phyloP scores from a whole-genome alignment of 768 basidiomycete species.

The Cystofilobasidium ferigula region DNA sequence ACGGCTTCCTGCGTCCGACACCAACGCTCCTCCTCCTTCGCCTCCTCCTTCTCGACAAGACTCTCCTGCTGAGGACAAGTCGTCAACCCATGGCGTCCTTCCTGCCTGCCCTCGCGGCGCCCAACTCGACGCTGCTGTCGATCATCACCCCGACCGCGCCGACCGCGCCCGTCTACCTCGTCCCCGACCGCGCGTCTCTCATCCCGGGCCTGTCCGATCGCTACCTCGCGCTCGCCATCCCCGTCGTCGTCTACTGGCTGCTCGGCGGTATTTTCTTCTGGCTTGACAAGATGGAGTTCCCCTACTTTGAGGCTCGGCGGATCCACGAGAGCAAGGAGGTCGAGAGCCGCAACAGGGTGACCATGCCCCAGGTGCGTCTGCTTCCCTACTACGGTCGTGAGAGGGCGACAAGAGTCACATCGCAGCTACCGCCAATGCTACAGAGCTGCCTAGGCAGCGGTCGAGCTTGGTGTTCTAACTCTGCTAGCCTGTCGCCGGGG shows the following conservation, averaged over 20 bases:
- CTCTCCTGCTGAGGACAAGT: too few species aligned
- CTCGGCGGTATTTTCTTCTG: conserved; percentile 66
- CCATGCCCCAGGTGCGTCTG: conserved; percentile 39
- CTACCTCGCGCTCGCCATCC: conserved; percentile 57
- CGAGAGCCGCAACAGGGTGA: conserved; percentile 59
- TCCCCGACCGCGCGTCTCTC: conserved; percentile 33
- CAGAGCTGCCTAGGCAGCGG: too few species aligned
- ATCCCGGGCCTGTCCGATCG: conserved; percentile 58
- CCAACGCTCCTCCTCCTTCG: too few species aligned
- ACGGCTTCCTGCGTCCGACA: too few species aligned
- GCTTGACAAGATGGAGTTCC: conserved; percentile 57
- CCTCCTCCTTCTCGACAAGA: too few species aligned
- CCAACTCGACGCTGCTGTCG: background rate
- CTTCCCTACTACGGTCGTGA: too few species aligned
- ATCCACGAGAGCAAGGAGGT: conserved; percentile 83
- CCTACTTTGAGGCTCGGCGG: conserved; percentile 66
- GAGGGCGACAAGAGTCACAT: too few species aligned
- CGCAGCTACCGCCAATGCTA: too few species aligned
- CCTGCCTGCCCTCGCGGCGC: background rate
- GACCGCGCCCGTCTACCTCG: background rate
- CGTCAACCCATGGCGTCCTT: background rate
- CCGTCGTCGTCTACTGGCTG: conserved; percentile 74
- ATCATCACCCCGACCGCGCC: background rate
- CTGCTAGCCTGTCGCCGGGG: too few species aligned
- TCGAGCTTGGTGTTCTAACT: too few species aligned